phyloP scores from a whole-genome alignment of 257 asterid species.

The Jaltomata sinuosa region DNA sequence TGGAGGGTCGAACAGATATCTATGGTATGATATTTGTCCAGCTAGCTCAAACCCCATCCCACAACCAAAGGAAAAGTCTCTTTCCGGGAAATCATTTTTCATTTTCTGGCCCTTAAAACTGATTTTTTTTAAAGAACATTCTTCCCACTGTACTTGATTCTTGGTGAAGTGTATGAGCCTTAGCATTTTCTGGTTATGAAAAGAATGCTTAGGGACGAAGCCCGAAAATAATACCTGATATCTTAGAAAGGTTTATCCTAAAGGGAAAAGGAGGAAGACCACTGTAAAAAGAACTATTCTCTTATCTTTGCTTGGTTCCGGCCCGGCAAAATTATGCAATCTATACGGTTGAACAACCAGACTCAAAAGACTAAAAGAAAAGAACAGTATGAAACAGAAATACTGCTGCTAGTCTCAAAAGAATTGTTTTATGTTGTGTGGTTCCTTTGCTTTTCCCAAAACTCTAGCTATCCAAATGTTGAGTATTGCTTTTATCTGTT shows the following conservation, averaged over 20 bases:
- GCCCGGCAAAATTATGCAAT: not conserved
- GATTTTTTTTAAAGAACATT: not conserved
- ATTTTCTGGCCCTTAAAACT: not conserved
- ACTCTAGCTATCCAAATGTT: no score
- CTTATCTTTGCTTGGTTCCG: not conserved
- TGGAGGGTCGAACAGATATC: constrained; percentile 72
- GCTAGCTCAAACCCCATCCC: not conserved
- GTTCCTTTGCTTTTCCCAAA: not conserved
- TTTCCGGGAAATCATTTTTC: not conserved
- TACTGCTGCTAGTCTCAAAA: not conserved
- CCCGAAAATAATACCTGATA: not conserved
- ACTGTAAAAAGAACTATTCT: not conserved
- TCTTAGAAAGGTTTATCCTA: not conserved
- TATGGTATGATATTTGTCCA: constrained; percentile 39
- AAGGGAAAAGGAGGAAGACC: not conserved
- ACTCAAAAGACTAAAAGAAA: not conserved
- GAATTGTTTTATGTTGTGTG: not conserved
- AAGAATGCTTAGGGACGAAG: not conserved
- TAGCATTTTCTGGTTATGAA: not conserved
- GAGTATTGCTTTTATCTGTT: not conserved
- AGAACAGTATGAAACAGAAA: not conserved
- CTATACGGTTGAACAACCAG: not conserved
- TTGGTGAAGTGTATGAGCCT: not conserved
- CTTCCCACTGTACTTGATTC: not conserved
- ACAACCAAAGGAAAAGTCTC: not conserved